Evolutionary conservation across 2,329 filamentous ascomycete genomes (phyloP), one percentile per base, ranked within the genome.

Genomic region (Didymella exigua): DNA sequence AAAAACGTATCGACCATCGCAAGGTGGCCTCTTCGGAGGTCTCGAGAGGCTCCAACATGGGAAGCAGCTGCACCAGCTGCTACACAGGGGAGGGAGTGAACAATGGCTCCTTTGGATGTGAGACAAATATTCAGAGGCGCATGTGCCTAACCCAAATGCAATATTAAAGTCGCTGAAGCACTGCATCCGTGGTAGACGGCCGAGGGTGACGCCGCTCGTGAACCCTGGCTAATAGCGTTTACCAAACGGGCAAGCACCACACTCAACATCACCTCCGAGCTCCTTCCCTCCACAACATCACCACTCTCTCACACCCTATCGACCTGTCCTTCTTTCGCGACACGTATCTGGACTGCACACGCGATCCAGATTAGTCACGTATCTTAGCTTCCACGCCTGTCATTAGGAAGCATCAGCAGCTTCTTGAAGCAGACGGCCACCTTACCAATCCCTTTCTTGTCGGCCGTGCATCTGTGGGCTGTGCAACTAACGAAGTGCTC

Each of bases 391-490:
- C 34, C 26, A 21, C 24, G 24, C 41, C 46, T 40, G 29, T 42
- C 30, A 30, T 27, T 14, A 14, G 18, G 34, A 36, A 48, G 37
- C 33, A 42, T 10, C 46, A 56, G 50, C 49, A 58, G 58, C 60
- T 55, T 64, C 51, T 57, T 59, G 46, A 62, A 61, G 55, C 49
- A 44, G 52, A 57, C 50, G 56, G 56, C 58, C 54, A 61, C 65
- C 54, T 44, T 60, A 60, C 55, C 63, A 65, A 64, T 61, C 63
- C 65, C 60, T 60, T 66, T 63, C 60, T 49, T 47, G 45, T 58
- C 21, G 44, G 53, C 50, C 43, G 37, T 45, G 46, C 48, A 49
- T 42, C 49, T 47, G 47, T 50, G 34, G 43, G 29, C 45, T 54
- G 54, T 54, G 55, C 43, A 31, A 58, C 56, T 58, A 41, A 56